phyloP scores from a whole-genome alignment of 345 rosid genomes.

The Linum trigynum region DNA sequence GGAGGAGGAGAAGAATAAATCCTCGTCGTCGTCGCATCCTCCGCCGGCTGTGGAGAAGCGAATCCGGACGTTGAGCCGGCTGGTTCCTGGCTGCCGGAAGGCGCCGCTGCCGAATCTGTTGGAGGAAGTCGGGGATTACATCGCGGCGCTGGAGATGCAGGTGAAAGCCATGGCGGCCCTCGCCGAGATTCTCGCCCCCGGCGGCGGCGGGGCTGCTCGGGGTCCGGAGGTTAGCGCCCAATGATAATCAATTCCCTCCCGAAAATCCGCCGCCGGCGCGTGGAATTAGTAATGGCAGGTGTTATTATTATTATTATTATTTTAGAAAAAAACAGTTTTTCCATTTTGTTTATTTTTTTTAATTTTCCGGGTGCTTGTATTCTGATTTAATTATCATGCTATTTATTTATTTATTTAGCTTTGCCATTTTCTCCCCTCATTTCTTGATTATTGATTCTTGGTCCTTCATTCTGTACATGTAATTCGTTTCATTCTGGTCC shows the following conservation, averaged over 20 bases:
- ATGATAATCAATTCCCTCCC: background rate
- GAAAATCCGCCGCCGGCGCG: background rate
- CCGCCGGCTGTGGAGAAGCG: slow-evolving; percentile 48
- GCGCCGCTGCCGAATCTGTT: slow-evolving; percentile 42
- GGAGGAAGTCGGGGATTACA: slow-evolving; percentile 74
- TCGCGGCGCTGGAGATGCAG: slow-evolving; percentile 96
- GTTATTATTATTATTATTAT: background rate
- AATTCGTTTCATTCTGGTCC: background rate
- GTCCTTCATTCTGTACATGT: too few species aligned
- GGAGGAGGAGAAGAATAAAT: slow-evolving; percentile 12
- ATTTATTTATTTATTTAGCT: slow-evolving; percentile 20
- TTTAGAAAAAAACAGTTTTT: too few species aligned
- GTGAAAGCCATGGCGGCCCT: slow-evolving; percentile 69
- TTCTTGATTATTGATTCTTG: too few species aligned
- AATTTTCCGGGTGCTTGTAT: background rate
- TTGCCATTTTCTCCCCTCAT: background rate
- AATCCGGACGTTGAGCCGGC: slow-evolving; percentile 41
- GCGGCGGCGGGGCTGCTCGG: background rate
- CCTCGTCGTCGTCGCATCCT: slow-evolving; percentile 1
- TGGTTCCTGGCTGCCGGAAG: slow-evolving; percentile 87
- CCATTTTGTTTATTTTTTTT: too few species aligned
- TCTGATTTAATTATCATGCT: slow-evolving; percentile 12
- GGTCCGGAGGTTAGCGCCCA: background rate
- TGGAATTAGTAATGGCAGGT: background rate
- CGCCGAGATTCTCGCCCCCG: slow-evolving; percentile 30